Conservation (phyloP, 2,329 filamentous ascomycete genomes). For the Lachnellula cervina region DNA sequence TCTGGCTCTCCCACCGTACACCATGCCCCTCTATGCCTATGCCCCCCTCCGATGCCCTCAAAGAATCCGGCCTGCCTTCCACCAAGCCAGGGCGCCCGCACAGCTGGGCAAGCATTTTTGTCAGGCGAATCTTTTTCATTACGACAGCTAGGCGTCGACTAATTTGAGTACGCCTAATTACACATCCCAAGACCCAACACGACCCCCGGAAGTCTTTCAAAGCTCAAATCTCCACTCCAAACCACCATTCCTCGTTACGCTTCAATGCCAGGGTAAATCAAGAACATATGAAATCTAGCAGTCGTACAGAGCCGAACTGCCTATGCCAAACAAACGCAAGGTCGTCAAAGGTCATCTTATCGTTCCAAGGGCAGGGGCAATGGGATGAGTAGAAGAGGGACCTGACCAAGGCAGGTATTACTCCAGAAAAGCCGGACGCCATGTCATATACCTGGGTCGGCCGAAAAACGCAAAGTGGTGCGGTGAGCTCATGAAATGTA, state of each 20-base stretch:
- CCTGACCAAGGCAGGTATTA: conserved; percentile 12
- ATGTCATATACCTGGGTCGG: conserved; percentile 7
- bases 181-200: conserved; percentile 19
- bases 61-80: background rate
- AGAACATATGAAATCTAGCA: conserved; percentile 18
- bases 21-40: background rate
- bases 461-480: conserved; percentile 13
- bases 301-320: conserved; percentile 6
- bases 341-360: conserved; percentile 28
- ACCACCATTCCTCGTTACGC: conserved; percentile 7
- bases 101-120: background rate
- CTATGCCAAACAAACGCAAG: conserved; percentile 15
- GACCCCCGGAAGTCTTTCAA: conserved; percentile 25
- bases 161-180: conserved; percentile 26
- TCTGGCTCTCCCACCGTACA: background rate
- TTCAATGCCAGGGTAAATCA: conserved; percentile 14
- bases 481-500: conserved; percentile 36
- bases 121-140: conserved; percentile 4
- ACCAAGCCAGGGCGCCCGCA: background rate
- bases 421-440: conserved; percentile 3
- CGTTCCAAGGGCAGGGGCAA: conserved; percentile 21
- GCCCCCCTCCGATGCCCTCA: background rate
- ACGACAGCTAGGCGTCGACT: background rate
- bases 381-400: conserved; percentile 18
- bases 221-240: conserved; percentile 9